Base-by-base conservation (phyloP, 139 green algal species). In the Nannochloris sp. region DNA sequence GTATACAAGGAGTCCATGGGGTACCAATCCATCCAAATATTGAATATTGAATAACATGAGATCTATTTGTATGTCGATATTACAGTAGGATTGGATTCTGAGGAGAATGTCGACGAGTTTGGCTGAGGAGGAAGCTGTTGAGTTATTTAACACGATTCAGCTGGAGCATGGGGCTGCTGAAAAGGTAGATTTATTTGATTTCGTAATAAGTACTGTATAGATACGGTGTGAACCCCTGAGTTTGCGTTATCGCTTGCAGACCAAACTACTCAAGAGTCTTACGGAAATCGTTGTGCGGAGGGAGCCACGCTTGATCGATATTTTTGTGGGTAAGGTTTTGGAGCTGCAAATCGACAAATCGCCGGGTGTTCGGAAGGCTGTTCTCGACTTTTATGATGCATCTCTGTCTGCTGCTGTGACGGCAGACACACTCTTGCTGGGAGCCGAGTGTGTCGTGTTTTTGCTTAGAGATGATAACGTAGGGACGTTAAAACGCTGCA, bases 261-360 rank as follows among this genome's bases (percentile, higher is more conserved):
- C 72, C 12, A 31, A 71, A 34, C 25, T 62, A n/a, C 67, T 84
- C n/a, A 69, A 67, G 44, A 46, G 69, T 31, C 61, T 84, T 50
- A 50, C 65, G 31, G 78, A 84, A 64, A 55, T 84, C 27, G 51
- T 83, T 31, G 25, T 84, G 2, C 50, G 61, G 31, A 72, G 69
- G 37, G 55, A 75, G 15, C 71, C 75, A 1, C 48, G 14, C 1
- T 65, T 84, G 48, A 62, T 84, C 36, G 64, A 68, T 8, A 57
- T 56, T 10, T 75, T 84, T 36, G 19, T 84, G 27, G 56, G 55
- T 16, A 63, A 73, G 27, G 11, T 84, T 27, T 43, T 78, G 31
- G 71, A 80, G 59, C 65, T 80, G 34, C 73, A 78, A 51, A 67
- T 75, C 1, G 75, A 84, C 36, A 48, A 60, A 19, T 46, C 68